Conservation (phyloP, 257 asterid genomes). For the Capsicum chinense region DNA sequence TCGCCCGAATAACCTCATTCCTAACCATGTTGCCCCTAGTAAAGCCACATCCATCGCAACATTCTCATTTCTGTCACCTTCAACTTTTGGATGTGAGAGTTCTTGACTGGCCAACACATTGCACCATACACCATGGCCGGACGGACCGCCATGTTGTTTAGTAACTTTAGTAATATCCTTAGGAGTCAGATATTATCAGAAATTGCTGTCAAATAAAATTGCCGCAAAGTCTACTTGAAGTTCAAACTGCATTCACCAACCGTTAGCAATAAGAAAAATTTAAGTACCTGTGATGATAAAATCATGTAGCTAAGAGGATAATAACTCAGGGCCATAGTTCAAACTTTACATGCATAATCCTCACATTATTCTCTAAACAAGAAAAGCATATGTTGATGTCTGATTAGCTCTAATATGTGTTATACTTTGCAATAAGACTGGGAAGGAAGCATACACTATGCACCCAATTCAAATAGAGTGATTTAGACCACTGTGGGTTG, state of each 20-base stretch:
- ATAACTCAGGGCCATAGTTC: background rate
- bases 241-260: background rate
- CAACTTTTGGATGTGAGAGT: too few species aligned
- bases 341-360: background rate
- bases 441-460: background rate
- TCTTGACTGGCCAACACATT: too few species aligned
- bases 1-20: too few species aligned
- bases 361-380: background rate
- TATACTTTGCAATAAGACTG: background rate
- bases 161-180: too few species aligned
- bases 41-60: too few species aligned
- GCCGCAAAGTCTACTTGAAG: background rate
- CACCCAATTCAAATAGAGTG: background rate
- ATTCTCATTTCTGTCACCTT: too few species aligned
- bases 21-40: too few species aligned
- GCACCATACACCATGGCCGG: too few species aligned
- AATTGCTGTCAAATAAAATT: background rate
- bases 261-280: background rate
- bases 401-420: background rate
- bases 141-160: too few species aligned
- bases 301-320: background rate
- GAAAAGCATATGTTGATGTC: background rate
- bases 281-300: background rate
- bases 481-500: too few species aligned
- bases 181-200: background rate